Percentiles rank a stretch among this genome's conserved stretches.
Evolutionary conservation across 2,329 filamentous ascomycete genomes (phyloP).

Genomic region (Orbilia blumenaviensis): DNA sequence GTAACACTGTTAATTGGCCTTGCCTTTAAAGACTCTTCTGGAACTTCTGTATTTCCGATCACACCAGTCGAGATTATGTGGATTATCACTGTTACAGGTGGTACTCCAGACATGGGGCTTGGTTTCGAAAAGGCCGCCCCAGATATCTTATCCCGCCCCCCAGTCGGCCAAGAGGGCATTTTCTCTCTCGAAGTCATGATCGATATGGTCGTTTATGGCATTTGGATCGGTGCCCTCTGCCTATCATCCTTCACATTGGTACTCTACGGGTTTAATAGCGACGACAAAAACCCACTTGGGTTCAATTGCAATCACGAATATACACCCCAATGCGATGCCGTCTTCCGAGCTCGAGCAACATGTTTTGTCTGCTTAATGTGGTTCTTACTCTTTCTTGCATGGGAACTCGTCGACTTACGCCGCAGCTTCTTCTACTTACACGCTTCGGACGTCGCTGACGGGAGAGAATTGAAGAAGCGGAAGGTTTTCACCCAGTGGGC

Average conservation of each 20-base stretch:
- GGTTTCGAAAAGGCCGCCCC: slow-evolving; percentile 78
- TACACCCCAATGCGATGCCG: slow-evolving; percentile 67
- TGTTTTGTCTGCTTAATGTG: slow-evolving; percentile 79
- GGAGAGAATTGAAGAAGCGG: neutral
- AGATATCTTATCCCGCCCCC: slow-evolving; percentile 81
- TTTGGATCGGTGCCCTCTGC: slow-evolving; percentile 78
- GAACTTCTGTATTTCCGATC: slow-evolving; percentile 83
- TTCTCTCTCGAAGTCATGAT: slow-evolving; percentile 80
- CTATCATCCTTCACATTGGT: slow-evolving; percentile 72
- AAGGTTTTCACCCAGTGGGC: slow-evolving; percentile 69
- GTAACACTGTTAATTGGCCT: slow-evolving; percentile 82
- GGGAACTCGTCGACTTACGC: slow-evolving; percentile 72
- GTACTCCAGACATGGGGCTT: slow-evolving; percentile 83
- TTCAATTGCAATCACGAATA: slow-evolving; percentile 70
- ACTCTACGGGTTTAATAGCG: slow-evolving; percentile 69
- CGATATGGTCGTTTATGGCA: slow-evolving; percentile 81
- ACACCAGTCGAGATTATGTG: slow-evolving; percentile 87
- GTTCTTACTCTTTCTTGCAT: slow-evolving; percentile 79
- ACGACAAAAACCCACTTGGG: slow-evolving; percentile 61
- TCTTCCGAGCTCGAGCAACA: slow-evolving; percentile 78
- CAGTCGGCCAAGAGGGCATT: slow-evolving; percentile 75
- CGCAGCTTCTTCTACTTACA: slow-evolving; percentile 80
- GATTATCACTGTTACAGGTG: slow-evolving; percentile 91
- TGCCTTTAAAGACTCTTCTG: slow-evolving; percentile 76
- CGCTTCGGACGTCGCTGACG: slow-evolving; percentile 65